These are phyloP conservation scores for Linnemannia hyalina DNA, from an alignment of 192 early-diverging fungal species.

Conservation along the genomic window DNA sequence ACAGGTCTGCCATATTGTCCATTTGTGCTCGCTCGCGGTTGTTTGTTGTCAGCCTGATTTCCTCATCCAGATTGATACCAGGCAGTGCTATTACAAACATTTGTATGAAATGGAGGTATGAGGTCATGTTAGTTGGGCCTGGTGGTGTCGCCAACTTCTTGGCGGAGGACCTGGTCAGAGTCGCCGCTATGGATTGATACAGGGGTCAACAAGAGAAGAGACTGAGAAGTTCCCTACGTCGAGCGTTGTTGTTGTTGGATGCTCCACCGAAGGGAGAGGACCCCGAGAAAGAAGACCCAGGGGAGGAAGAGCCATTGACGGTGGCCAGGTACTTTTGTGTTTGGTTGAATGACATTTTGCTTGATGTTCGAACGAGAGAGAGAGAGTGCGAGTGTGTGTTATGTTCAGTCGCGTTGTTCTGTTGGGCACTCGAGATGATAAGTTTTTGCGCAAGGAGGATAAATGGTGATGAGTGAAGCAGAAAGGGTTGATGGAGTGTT, in stretches of 20 bases:
- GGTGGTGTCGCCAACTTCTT: too few species aligned
- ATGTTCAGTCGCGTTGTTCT: not conserved
- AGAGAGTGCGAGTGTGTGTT: not conserved
- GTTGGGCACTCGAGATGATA: not conserved
- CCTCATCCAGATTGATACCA: constrained; percentile 62
- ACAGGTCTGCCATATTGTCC: constrained; percentile 94
- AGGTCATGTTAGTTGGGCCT: not conserved
- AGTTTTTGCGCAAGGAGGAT: not conserved
- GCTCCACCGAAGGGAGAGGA: constrained; percentile 30
- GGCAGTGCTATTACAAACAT: constrained; percentile 23
- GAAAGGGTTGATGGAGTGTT: not conserved
- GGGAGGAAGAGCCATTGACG: constrained; percentile 46
- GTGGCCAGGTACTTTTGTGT: constrained; percentile 46
- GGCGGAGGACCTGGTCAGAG: too few species aligned
- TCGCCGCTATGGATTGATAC: not conserved
- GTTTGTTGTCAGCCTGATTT: constrained; percentile 84
- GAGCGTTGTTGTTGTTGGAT: constrained; percentile 10
- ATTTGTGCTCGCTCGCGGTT: constrained; percentile 90
- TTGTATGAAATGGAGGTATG: not conserved
- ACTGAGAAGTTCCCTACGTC: constrained; percentile 3
- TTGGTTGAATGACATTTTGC: constrained; percentile 35
- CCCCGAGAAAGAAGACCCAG: constrained; percentile 21
- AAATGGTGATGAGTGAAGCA: not conserved
- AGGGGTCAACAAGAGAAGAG: not conserved
- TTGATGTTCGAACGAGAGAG: not conserved